Evolutionary conservation across 495 filamentous ascomycete genomes (phyloP).

Genomic region (Daldinia grandis): DNA sequence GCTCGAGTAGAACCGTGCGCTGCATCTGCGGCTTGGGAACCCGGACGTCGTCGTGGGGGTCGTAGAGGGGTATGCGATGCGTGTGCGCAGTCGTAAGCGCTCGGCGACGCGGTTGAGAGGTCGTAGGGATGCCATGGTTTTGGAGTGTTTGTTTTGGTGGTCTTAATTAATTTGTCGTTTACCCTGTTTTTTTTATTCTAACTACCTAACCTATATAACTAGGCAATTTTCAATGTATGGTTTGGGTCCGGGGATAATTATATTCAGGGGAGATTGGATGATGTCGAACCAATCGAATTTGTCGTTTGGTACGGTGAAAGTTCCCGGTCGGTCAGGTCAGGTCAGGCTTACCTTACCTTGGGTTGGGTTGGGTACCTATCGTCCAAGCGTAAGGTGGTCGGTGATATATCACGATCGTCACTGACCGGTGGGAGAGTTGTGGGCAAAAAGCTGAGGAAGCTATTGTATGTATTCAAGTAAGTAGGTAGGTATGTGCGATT

Average conservation of each 20-base stretch:
- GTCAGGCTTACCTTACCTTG: slow-evolving; percentile 17
- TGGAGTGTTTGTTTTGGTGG: background rate
- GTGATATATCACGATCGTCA: slow-evolving; percentile 43
- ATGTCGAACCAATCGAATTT: slow-evolving; percentile 30
- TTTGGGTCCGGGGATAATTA: slow-evolving; percentile 34
- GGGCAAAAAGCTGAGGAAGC: slow-evolving; percentile 2
- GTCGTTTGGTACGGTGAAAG: slow-evolving; percentile 31
- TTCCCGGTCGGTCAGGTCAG: slow-evolving; percentile 24
- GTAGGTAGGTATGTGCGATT: background rate
- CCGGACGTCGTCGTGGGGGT: slow-evolving; percentile 1
- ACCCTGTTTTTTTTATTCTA: slow-evolving; percentile 8
- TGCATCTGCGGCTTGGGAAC: slow-evolving; percentile 19
- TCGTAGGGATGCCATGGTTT: slow-evolving; percentile 32
- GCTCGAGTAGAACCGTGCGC: slow-evolving; percentile 50
- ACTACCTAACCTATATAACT: no score
- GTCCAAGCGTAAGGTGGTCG: slow-evolving; percentile 23
- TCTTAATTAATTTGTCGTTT: background rate
- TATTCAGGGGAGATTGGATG: slow-evolving; percentile 28
- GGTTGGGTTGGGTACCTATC: background rate
- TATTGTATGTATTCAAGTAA: background rate
- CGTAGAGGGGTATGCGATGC: slow-evolving; percentile 7
- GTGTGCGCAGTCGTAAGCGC: slow-evolving; percentile 20
- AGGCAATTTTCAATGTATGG: slow-evolving; percentile 1
- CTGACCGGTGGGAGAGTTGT: slow-evolving; percentile 1
- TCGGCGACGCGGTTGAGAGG: slow-evolving; percentile 17